phyloP scores from a whole-genome alignment of 306 rosid species.

The Cucumis hystrix region DNA sequence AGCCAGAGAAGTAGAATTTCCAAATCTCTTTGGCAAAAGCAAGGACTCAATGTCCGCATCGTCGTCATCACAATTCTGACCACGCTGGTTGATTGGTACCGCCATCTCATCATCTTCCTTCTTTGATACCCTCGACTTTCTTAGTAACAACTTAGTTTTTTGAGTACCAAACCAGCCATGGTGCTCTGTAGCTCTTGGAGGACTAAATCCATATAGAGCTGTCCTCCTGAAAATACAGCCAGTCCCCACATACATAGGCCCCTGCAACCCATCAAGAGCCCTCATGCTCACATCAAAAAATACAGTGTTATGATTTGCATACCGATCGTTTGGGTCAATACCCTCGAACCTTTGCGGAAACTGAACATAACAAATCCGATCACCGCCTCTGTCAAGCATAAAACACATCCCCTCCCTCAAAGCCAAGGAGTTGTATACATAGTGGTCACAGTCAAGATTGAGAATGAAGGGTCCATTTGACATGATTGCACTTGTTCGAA shows the following conservation, averaged over 20 bases:
- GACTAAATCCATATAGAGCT: constrained; percentile 78
- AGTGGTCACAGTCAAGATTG: constrained; percentile 85
- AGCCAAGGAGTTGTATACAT: constrained; percentile 64
- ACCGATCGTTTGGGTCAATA: constrained; percentile 65
- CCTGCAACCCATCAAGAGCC: constrained; percentile 84
- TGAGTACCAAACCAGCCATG: constrained; percentile 60
- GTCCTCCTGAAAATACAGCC: constrained; percentile 82
- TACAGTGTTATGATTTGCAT: constrained; percentile 80
- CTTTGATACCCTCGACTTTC: constrained; percentile 35
- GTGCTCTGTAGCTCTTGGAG: constrained; percentile 78
- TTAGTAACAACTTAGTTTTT: constrained; percentile 47
- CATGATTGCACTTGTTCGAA: constrained; percentile 80
- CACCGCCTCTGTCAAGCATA: constrained; percentile 87
- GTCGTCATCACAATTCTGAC: constrained; percentile 32
- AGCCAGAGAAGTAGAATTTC: constrained; percentile 55
- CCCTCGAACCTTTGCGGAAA: constrained; percentile 90
- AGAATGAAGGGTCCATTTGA: constrained; percentile 82
- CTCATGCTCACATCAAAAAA: constrained; percentile 85
- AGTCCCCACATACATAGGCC: constrained; percentile 84
- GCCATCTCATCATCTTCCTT: constrained; percentile 50
- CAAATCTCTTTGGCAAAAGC: constrained; percentile 67
- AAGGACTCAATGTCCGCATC: constrained; percentile 75
- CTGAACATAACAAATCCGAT: constrained; percentile 70
- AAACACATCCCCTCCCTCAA: constrained; percentile 89
- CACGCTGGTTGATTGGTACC: constrained; percentile 28